Evolutionary conservation across 192 early-diverging fungal species (phyloP).

Genomic region (Cladochytrium replicatum): DNA sequence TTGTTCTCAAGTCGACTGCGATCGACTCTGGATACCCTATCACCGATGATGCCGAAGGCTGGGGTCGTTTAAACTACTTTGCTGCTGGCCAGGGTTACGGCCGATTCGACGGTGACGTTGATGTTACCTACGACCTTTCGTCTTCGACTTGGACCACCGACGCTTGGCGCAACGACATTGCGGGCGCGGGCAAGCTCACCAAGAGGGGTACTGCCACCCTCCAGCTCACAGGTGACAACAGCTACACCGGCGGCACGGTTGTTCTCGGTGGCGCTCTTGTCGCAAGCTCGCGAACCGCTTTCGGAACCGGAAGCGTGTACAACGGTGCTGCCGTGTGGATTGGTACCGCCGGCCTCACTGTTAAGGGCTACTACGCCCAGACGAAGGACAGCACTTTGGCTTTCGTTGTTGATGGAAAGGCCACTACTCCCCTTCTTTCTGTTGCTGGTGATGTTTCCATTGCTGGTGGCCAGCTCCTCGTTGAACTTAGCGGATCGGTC

Average conservation of each 20-base stretch:
- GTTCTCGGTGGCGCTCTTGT: slow-evolving; percentile 6
- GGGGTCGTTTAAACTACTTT: slow-evolving; percentile 21
- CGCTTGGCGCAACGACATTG: slow-evolving; percentile 18
- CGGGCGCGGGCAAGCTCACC: slow-evolving; percentile 8
- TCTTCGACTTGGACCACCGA: slow-evolving; percentile 1
- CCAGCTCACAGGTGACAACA: slow-evolving; percentile 11
- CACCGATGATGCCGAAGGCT: slow-evolving; percentile 14
- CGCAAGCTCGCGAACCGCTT: slow-evolving; percentile 6
- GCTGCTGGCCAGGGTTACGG: slow-evolving; percentile 18
- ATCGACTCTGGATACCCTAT: slow-evolving; percentile 14
- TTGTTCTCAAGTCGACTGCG: slow-evolving; percentile 18
- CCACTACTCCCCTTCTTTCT: too few species aligned
- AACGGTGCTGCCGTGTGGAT: slow-evolving; percentile 5
- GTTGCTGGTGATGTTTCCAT: too few species aligned
- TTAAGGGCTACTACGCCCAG: too few species aligned
- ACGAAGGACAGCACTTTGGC: too few species aligned
- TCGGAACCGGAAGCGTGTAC: slow-evolving; percentile 12
- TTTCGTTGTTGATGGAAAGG: too few species aligned
- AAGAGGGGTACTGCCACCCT: slow-evolving; percentile 12
- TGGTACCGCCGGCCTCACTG: too few species aligned
- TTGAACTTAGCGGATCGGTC: too few species aligned
- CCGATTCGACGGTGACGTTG: slow-evolving; percentile 14
- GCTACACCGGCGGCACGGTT: slow-evolving; percentile 8
- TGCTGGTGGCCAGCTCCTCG: too few species aligned
- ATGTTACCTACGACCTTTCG: slow-evolving; percentile 11